Evolutionary conservation across 768 basidiomycete genomes (phyloP), one percentile per base, ranked within the genome.

Genomic region (Lanmaoa pseudosensibilis): DNA sequence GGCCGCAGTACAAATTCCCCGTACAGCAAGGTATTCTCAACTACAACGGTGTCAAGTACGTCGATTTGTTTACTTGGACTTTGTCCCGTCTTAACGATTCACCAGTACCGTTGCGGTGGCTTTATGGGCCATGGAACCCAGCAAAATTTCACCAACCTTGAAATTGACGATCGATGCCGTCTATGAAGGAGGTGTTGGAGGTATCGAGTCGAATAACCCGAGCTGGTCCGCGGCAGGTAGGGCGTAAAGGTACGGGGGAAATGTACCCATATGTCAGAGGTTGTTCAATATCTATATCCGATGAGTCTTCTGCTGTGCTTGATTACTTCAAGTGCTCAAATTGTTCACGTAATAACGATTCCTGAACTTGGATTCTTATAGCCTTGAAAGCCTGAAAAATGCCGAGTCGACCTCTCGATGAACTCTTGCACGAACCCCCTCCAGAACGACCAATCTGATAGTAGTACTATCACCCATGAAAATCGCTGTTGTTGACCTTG

Each of bases 11-110:
- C 47, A 87, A 84, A 62, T 93, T 92, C 81, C 90, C 91, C 1
- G 89, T 93, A 7, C 91, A 88, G 44, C 81, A 88, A 67, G 92
- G 92, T 2, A 90, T 93, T 38, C 67, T 93, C 48, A 73, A 92
- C 64, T 90, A 88, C 62, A 76, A 76, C 33, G 91, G 90, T 37
- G 71, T 72, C 59, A 92, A 91, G 89, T 90, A 66, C 68, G 37
- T 37, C 34, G 3, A 54, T 40, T 4, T 2, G 32, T 32, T 34
- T 5, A 30, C 59, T 30, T 21, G 48, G 9, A 7, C 41, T 54
- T 51, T 1, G 34, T 30, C 36, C 47, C 7, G 21, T 47, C 25
- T 33, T 59, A 52, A 62, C 33, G 30, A 54, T 59, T 23, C 18
- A 21, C 9, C 23, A 85, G 81, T 50, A 85, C 81, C 10, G 75